These are phyloP conservation scores for Eurotiales sp. DNA, from an alignment of 2,329 filamentous ascomycete species.

Conservation along the genomic window DNA sequence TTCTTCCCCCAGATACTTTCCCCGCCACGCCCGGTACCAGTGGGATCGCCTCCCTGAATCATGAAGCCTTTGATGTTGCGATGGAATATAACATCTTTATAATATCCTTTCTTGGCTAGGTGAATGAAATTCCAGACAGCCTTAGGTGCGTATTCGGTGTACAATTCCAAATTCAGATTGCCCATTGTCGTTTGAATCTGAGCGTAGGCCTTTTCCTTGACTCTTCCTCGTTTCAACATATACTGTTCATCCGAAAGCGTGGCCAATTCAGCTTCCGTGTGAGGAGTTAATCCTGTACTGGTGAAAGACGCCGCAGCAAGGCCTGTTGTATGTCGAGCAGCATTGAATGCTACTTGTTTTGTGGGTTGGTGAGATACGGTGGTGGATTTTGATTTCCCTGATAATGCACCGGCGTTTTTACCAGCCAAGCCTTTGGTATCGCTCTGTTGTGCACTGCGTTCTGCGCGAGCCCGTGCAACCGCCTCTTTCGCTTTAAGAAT, in stretches of 20 bases:
- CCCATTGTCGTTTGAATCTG: slow-evolving; percentile 84
- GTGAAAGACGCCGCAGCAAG: slow-evolving; percentile 91
- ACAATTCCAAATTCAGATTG: slow-evolving; percentile 80
- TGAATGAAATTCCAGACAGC: slow-evolving; percentile 97
- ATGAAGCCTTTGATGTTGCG: slow-evolving; percentile 95
- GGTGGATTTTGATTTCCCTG: slow-evolving; percentile 8
- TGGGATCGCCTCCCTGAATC: slow-evolving; percentile 95
- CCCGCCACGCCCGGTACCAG: slow-evolving; percentile 87
- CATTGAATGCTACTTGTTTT: slow-evolving; percentile 65
- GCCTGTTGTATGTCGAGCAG: slow-evolving; percentile 85
- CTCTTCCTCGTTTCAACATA: slow-evolving; percentile 84
- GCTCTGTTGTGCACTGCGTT: slow-evolving; percentile 54
- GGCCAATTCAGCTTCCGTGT: slow-evolving; percentile 83
- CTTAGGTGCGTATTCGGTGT: slow-evolving; percentile 84
- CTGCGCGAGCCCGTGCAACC: slow-evolving; percentile 81
- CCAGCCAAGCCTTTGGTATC: slow-evolving; percentile 18
- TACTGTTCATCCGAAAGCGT: slow-evolving; percentile 91
- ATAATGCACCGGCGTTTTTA: not conserved
- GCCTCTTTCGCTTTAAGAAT: slow-evolving; percentile 88
- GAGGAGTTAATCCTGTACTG: slow-evolving; percentile 86
- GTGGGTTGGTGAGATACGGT: slow-evolving; percentile 23
- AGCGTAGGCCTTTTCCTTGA: slow-evolving; percentile 88
- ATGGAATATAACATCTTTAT: slow-evolving; percentile 79
- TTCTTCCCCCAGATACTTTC: slow-evolving; percentile 89
- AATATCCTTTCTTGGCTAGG: slow-evolving; percentile 85